Evolutionary conservation across 2,329 filamentous ascomycete genomes (phyloP).

Genomic region (Cordyceps cicadae): DNA sequence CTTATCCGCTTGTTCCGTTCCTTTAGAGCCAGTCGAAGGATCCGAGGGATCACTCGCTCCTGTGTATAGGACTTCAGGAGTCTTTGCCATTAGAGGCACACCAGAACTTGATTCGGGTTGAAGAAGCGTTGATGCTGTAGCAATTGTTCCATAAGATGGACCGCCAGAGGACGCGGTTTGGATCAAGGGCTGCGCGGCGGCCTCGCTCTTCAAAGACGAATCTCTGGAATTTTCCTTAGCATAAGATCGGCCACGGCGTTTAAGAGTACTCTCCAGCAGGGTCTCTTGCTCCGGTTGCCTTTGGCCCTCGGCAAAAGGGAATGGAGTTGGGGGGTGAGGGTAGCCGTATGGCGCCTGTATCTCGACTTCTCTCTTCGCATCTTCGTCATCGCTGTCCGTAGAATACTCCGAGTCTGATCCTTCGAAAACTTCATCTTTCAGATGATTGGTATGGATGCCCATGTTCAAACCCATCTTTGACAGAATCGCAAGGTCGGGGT

Average conservation of each 20-base stretch:
- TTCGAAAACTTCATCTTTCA: slow-evolving; percentile 54
- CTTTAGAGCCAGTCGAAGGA: not conserved
- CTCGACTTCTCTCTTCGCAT: slow-evolving; percentile 23
- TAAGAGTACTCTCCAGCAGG: not conserved
- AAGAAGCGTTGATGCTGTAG: not conserved
- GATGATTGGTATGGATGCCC: slow-evolving; percentile 67
- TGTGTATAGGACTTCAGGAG: slow-evolving; percentile 11
- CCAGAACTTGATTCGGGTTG: not conserved
- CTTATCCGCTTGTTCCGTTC: not conserved
- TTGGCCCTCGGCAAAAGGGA: not conserved
- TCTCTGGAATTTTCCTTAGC: not conserved
- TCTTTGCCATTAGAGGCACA: not conserved
- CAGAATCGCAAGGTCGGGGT: slow-evolving; percentile 44
- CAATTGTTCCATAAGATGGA: slow-evolving; percentile 9
- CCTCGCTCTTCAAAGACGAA: not conserved
- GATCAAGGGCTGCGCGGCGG: not conserved
- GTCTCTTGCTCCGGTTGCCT: not conserved
- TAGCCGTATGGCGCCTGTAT: slow-evolving; percentile 13
- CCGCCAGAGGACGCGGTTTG: not conserved
- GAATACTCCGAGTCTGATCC: slow-evolving; percentile 25
- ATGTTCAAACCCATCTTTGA: slow-evolving; percentile 56
- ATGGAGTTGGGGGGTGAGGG: slow-evolving; percentile 5
- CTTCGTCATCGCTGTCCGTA: slow-evolving; percentile 25
- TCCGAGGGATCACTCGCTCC: not conserved
- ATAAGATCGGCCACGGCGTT: slow-evolving; percentile 3